Conservation (phyloP, 202 grass and related monocot species). For the Elaeis oleifera region DNA sequence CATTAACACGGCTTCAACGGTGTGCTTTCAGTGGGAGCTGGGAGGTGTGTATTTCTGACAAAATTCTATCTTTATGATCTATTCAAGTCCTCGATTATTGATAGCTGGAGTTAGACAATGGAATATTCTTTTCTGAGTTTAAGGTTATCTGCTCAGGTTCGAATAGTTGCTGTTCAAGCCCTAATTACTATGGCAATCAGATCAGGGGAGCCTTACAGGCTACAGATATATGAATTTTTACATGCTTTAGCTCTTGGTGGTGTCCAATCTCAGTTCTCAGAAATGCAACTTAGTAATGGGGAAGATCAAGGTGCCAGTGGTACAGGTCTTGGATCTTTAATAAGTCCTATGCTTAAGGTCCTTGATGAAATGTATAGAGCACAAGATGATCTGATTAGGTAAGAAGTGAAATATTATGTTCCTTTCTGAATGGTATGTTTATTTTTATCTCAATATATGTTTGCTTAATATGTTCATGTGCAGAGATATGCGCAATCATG, state of each 20-base stretch:
- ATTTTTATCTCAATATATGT: slow-evolving; percentile 3
- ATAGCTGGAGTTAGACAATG: too few species aligned
- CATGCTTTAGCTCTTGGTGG: slow-evolving; percentile 89
- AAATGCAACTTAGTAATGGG: slow-evolving; percentile 95
- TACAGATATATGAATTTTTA: slow-evolving; percentile 98
- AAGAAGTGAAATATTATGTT: slow-evolving; percentile 1
- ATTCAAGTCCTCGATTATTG: slow-evolving; percentile 17
- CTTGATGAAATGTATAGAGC: slow-evolving; percentile 96
- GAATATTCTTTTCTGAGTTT: slow-evolving; percentile 13
- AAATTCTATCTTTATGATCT: neutral
- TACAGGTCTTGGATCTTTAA: slow-evolving; percentile 95
- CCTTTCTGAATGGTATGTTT: neutral
- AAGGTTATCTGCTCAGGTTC: slow-evolving; percentile 45
- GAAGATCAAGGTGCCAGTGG: slow-evolving; percentile 99
- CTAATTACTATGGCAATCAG: slow-evolving; percentile 89
- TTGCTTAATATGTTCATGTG: slow-evolving; percentile 17
- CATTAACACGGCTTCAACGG: slow-evolving; percentile 86
- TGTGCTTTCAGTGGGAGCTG: slow-evolving; percentile 98
- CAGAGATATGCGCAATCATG: slow-evolving; percentile 96
- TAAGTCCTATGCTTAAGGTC: slow-evolving; percentile 91
- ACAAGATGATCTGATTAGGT: slow-evolving; percentile 99
- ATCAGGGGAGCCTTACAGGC: slow-evolving; percentile 89
- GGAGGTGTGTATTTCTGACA: slow-evolving; percentile 47
- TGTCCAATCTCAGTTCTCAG: slow-evolving; percentile 84
- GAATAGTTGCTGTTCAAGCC: slow-evolving; percentile 83